phyloP scores from a whole-genome alignment of 768 basidiomycete genomes.

The Kondoa malvinella region DNA sequence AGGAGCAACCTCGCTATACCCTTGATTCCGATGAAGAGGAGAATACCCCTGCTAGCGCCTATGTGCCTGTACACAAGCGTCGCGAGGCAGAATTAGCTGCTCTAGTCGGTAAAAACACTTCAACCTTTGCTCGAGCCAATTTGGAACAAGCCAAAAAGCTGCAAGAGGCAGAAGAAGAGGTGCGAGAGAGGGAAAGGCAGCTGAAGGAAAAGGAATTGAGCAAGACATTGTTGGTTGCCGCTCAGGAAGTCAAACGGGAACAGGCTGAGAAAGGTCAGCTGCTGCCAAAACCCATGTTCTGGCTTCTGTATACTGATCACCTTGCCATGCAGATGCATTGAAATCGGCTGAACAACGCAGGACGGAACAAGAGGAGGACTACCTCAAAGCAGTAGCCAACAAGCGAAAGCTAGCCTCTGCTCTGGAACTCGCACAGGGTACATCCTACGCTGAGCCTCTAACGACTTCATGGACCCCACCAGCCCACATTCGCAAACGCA shows the following conservation, averaged over 20 bases:
- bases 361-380: constrained; percentile 82
- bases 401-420: constrained; percentile 82
- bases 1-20: constrained; percentile 21
- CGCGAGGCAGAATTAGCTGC: constrained; percentile 63
- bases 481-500: constrained; percentile 54
- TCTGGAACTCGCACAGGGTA: constrained; percentile 80
- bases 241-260: constrained; percentile 77
- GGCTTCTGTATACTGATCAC: too few relatives aligned
- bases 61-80: constrained; percentile 71
- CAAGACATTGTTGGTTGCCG: constrained; percentile 64
- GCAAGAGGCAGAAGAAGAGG: constrained; percentile 55
- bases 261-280: constrained; percentile 65
- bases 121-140: constrained; percentile 41
- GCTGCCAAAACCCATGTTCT: too few relatives aligned
- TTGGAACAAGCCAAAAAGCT: constrained; percentile 40
- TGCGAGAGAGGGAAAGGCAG: constrained; percentile 51
- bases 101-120: constrained; percentile 37
- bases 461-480: constrained; percentile 71
- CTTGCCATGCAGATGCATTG: constrained; percentile 46
- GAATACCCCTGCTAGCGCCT: constrained; percentile 55
- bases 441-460: constrained; percentile 70
- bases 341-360: constrained; percentile 74
- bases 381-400: constrained; percentile 58
- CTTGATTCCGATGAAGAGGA: constrained; percentile 31
- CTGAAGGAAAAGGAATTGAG: constrained; percentile 39